These are phyloP conservation scores for Filosporella fistucella DNA, from an alignment of 495 filamentous ascomycete genomes.

Conservation along the genomic window DNA sequence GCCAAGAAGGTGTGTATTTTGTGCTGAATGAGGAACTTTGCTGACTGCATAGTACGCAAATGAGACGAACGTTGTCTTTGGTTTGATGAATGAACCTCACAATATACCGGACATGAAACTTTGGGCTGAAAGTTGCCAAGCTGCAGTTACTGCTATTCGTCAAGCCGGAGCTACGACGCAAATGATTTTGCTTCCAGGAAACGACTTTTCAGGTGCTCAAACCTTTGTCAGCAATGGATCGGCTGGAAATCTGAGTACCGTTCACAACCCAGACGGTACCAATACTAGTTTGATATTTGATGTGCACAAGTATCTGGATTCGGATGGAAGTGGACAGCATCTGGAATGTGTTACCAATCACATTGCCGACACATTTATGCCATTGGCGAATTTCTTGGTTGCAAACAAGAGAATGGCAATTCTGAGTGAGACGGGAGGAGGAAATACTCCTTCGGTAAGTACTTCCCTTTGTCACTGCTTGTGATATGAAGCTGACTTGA, in stretches of 20 bases:
- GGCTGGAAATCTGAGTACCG: conserved; percentile 35
- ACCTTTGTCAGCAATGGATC: conserved; percentile 39
- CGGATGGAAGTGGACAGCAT: conserved; percentile 48
- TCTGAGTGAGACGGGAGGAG: conserved; percentile 52
- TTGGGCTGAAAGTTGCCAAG: conserved; percentile 50
- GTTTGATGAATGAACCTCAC: conserved; percentile 61
- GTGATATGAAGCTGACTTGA: too few relatives aligned
- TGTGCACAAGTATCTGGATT: conserved; percentile 52
- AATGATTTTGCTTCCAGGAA: conserved; percentile 37
- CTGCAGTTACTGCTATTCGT: conserved; percentile 53
- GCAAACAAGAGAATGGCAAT: conserved; percentile 44
- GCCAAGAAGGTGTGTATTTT: conserved; percentile 32
- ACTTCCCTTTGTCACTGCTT: too few relatives aligned
- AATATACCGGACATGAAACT: conserved; percentile 35
- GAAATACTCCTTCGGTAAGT: too few relatives aligned
- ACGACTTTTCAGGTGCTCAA: conserved; percentile 41
- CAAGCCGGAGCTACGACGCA: conserved; percentile 49
- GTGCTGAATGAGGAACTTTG: background rate
- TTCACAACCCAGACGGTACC: conserved; percentile 49
- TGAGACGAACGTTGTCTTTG: conserved; percentile 45
- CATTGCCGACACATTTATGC: conserved; percentile 37
- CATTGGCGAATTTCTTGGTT: conserved; percentile 41
- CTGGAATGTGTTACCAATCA: conserved; percentile 45
- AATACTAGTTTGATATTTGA: conserved; percentile 51
- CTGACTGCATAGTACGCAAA: conserved; percentile 34